Evolutionary conservation across 2,329 filamentous ascomycete species (phyloP), one percentile per base, ranked within the genome.

Genomic region (Clonostachys rosea): DNA sequence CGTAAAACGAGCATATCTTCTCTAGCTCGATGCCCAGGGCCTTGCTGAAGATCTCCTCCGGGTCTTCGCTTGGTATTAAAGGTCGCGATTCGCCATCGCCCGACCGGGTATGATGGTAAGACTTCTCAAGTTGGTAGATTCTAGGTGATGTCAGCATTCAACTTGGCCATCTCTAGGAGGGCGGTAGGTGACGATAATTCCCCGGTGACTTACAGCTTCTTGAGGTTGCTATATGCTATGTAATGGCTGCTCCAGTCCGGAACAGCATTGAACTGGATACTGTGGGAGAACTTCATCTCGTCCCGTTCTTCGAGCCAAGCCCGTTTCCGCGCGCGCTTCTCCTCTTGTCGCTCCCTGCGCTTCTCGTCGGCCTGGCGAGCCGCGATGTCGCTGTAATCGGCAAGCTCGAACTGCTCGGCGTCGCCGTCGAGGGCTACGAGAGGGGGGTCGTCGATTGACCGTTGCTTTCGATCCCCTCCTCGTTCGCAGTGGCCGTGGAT

Each of bases 261-360:
- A 58, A 99, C 94, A 53, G 94, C 91, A 74, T 99, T 99, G 74
- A 99, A 99, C 76, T 99, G 94, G 59, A 99, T 86, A 70, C 92
- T 97, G 68, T 99, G 94, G 16, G 92, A 97, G 78, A 99, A 99
- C 85, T 97, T 97, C 94, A 99, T 99, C 63, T 90, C 89, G 83
- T 87, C 84, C 55, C 76, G 80, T 57, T 84, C 75, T 58, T 88
- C 81, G 59, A 91, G 83, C 76, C 81, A 80, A 61, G 74, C 73
- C 65, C 82, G 78, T 74, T 91, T 91, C 65, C 78, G 73, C 55
- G 69, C 68, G 60, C 76, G 71, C 66, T 79, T 84, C 17, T 62
- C 56, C 52, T 53, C 61, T 54, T 56, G 59, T 46, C 63, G 65
- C 36, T 56, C 52, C 49, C 69, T 62, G 46, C 59, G 60, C 34